phyloP scores from a whole-genome alignment of 2,329 filamentous ascomycete species.

The Trichoderma cornu-damae region DNA sequence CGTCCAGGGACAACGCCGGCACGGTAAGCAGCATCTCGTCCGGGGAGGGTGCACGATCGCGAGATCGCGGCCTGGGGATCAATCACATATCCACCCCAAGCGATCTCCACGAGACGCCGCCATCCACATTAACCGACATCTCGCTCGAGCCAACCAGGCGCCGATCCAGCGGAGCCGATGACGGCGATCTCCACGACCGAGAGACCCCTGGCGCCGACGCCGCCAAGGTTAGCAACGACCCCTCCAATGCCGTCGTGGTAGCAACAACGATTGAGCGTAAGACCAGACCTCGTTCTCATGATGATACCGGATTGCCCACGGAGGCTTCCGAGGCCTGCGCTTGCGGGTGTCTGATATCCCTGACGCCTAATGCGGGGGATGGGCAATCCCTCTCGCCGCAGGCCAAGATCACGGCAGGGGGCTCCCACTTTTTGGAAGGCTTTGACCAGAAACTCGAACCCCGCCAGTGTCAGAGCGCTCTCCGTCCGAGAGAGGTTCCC shows the following conservation, averaged over 20 bases:
- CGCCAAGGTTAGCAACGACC: not conserved
- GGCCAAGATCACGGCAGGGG: conserved; percentile 27
- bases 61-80: conserved; percentile 17
- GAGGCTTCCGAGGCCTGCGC: not conserved
- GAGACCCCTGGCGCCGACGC: conserved; percentile 13
- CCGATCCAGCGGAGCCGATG: conserved; percentile 22
- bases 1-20: conserved; percentile 41
- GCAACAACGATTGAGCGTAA: conserved; percentile 38
- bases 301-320: not conserved
- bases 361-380: not conserved
- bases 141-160: conserved; percentile 25
- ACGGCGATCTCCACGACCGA: conserved; percentile 17
- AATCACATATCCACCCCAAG: conserved; percentile 10
- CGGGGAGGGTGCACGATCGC: conserved; percentile 15
- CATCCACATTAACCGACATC: conserved; percentile 26
- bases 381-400: conserved; percentile 19
- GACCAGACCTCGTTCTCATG: conserved; percentile 21
- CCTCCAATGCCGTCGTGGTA: conserved; percentile 28
- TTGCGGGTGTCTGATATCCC: not conserved
- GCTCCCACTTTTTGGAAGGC: not conserved
- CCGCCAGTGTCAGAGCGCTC: conserved; percentile 5
- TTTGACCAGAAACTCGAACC: conserved; percentile 18
- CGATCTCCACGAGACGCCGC: conserved; percentile 19
- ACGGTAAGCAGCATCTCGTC: conserved; percentile 26
- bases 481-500: not conserved